These are phyloP conservation scores for Solanum megistacrolobum DNA, from an alignment of 257 asterid species.

Conservation along the genomic window DNA sequence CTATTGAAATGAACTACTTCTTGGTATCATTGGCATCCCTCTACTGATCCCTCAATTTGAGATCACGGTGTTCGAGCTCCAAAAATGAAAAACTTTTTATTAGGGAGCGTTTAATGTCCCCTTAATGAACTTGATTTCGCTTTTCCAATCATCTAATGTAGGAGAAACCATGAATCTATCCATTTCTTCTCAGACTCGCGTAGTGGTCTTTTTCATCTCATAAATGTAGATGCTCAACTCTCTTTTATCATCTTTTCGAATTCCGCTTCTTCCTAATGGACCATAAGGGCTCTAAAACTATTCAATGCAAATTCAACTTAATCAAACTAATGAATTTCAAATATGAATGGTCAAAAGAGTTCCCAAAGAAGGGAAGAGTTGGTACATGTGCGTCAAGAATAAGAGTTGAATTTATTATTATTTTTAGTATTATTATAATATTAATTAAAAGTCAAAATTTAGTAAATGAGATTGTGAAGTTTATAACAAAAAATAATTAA, in stretches of 20 bases:
- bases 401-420: neutral
- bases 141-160: neutral
- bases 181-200: neutral
- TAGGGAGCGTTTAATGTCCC: neutral
- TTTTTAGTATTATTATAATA: neutral
- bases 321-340: neutral
- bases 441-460: neutral
- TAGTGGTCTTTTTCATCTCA: neutral
- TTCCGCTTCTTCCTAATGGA: neutral
- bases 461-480: neutral
- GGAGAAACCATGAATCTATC: neutral
- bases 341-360: neutral
- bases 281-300: neutral
- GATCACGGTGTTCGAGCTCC: neutral
- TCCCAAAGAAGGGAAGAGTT: neutral
- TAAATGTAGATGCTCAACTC: neutral
- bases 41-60: neutral
- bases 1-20: neutral
- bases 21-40: neutral
- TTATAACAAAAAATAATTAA: too few relatives aligned
- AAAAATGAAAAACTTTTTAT: neutral
- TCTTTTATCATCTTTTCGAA: neutral
- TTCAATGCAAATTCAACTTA: neutral
- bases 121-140: neutral
- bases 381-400: neutral